These are phyloP conservation scores for Vigna hirtella DNA, from an alignment of 306 rosid genomes.

Conservation along the genomic window DNA sequence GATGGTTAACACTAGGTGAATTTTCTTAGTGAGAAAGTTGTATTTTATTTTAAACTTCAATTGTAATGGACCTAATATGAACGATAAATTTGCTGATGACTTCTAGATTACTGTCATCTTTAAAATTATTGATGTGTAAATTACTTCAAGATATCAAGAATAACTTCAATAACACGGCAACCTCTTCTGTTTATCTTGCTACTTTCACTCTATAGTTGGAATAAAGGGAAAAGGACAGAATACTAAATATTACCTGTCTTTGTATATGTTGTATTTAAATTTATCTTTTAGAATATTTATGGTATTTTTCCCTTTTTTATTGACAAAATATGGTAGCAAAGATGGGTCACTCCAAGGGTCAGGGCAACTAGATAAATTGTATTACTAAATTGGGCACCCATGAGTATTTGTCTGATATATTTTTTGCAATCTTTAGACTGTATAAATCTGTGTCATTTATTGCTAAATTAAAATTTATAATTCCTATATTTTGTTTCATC, in stretches of 20 bases:
- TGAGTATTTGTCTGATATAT: no score
- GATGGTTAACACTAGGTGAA: not conserved
- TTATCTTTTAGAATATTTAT: not conserved
- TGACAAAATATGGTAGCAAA: slow-evolving; percentile 29
- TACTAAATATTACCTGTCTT: not conserved
- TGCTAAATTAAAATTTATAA: slow-evolving; percentile 34
- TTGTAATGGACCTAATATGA: no score
- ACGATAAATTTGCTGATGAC: no score
- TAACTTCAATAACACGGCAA: slow-evolving; percentile 19
- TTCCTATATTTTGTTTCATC: slow-evolving; percentile 34
- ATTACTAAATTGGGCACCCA: no score
- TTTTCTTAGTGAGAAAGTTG: slow-evolving; percentile 19
- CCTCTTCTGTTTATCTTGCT: slow-evolving; percentile 8
- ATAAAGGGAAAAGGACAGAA: slow-evolving; percentile 11
- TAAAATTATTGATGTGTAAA: not conserved
- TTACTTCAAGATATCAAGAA: slow-evolving; percentile 24
- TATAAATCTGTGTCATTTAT: slow-evolving; percentile 16
- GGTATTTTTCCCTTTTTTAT: not conserved
- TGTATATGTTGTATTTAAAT: slow-evolving; percentile 12
- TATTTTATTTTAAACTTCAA: no score
- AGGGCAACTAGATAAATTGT: not conserved
- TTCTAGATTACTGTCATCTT: not conserved
- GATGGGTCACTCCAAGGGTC: slow-evolving; percentile 7
- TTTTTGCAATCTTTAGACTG: not conserved
- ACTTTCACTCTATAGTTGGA: slow-evolving; percentile 14